Percentiles rank a stretch among this genome's conserved stretches.
Conservation (phyloP, 2,329 filamentous ascomycete genomes). For the Ustilaginoidea virens region DNA sequence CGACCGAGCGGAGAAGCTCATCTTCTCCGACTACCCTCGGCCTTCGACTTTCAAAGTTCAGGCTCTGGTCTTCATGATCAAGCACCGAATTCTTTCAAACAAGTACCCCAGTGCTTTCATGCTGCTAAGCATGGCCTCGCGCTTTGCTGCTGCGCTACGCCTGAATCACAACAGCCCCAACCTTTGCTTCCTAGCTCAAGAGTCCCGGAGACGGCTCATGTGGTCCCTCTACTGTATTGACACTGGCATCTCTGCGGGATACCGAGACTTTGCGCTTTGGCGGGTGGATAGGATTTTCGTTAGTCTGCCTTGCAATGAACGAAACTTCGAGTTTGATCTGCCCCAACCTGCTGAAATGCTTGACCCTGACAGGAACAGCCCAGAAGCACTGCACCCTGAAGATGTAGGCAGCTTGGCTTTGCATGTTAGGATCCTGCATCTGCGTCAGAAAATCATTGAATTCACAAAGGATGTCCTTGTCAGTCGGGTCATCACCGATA, state of each 20-base stretch:
- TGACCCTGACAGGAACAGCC: conserved; percentile 27
- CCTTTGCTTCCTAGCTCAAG: conserved; percentile 23
- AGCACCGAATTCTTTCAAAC: conserved; percentile 27
- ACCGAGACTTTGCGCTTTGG: conserved; percentile 29
- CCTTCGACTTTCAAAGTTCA: conserved; percentile 41
- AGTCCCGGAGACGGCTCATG: conserved; percentile 26
- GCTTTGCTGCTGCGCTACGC: conserved; percentile 26
- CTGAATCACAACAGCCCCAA: conserved; percentile 26
- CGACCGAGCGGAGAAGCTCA: conserved; percentile 36
- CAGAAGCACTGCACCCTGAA: conserved; percentile 25
- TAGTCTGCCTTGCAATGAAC: conserved; percentile 26
- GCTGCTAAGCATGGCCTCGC: conserved; percentile 25
- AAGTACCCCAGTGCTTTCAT: conserved; percentile 29
- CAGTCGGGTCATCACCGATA: conserved; percentile 23
- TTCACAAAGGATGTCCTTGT: conserved; percentile 29
- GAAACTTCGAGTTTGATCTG: conserved; percentile 39
- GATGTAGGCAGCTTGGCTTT: conserved; percentile 40
- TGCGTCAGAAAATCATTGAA: conserved; percentile 37
- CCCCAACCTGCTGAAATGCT: conserved; percentile 37
- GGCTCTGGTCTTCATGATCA: conserved; percentile 28
- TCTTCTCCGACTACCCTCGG: conserved; percentile 36
- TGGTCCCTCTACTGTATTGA: conserved; percentile 30
- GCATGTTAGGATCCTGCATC: conserved; percentile 39
- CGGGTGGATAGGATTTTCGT: conserved; percentile 25
- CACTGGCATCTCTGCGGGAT: conserved; percentile 24